These are phyloP conservation scores for Globisporangium perplexum DNA, from an alignment of 352 stramenopile genomes.

Conservation along the genomic window DNA sequence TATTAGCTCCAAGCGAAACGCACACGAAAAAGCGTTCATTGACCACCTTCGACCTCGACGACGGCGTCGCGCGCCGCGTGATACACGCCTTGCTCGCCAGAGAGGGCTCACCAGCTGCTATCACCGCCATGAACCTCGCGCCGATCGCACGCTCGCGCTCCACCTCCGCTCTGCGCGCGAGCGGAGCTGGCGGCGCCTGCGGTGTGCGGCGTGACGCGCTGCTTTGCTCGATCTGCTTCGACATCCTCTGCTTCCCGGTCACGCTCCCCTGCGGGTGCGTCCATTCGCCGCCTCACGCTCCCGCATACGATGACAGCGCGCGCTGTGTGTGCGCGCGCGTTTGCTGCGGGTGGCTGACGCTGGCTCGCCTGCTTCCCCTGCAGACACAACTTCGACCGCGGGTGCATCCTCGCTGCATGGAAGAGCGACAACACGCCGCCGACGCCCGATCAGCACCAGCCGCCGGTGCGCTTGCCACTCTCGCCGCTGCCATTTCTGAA, in stretches of 20 bases:
- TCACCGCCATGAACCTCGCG: not conserved
- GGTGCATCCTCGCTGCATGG: slow-evolving; percentile 69
- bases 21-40: too few species aligned
- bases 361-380: too few species aligned
- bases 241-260: slow-evolving; percentile 67
- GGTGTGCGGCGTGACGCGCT: slow-evolving; percentile 36
- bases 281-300: not conserved
- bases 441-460: not conserved
- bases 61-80: too few species aligned
- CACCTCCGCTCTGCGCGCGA: slow-evolving; percentile 4
- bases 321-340: too few species aligned
- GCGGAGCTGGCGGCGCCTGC: not conserved
- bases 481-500: not conserved
- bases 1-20: too few species aligned
- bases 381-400: slow-evolving; percentile 83
- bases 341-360: too few species aligned
- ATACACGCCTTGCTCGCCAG: too few species aligned
- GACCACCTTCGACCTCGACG: too few species aligned
- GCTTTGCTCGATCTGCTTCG: slow-evolving; percentile 74
- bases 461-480: not conserved
- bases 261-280: slow-evolving; percentile 64
- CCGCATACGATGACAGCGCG: not conserved
- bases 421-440: slow-evolving; percentile 18
- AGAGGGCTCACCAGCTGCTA: too few species aligned
- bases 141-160: slow-evolving; percentile 4